Conservation (phyloP, 139 green algal genomes). For the Micromonas pusilla region DNA sequence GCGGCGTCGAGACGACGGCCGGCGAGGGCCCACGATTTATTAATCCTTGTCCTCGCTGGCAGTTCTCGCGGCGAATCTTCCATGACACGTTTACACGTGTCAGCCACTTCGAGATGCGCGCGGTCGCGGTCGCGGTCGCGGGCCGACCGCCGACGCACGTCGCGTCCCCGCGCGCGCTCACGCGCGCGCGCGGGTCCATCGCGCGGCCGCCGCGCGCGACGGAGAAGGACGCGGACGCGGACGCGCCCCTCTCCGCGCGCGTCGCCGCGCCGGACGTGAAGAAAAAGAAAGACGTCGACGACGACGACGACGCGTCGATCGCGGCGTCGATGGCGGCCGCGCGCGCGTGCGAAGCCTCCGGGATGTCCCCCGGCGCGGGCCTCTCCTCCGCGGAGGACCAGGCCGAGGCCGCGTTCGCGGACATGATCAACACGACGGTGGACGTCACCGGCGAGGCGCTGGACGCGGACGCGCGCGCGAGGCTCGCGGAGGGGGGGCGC, state of each 20-base stretch:
- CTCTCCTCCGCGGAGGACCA: conserved; percentile 19
- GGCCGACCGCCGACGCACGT: too few relatives aligned
- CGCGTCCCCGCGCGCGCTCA: too few relatives aligned
- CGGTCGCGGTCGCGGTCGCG: too few relatives aligned
- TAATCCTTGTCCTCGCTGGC: too few relatives aligned
- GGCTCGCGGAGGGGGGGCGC: conserved; percentile 1
- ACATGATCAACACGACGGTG: conserved; percentile 26
- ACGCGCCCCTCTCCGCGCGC: neutral
- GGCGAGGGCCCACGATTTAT: too few relatives aligned
- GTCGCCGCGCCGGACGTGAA: neutral
- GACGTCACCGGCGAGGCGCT: neutral
- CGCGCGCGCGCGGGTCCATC: too few relatives aligned
- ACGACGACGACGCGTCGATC: neutral
- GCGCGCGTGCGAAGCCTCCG: neutral
- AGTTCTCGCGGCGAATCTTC: too few relatives aligned
- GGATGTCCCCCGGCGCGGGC: conserved; percentile 12
- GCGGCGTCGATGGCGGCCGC: neutral
- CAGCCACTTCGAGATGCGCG: too few relatives aligned
- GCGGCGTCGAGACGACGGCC: too few relatives aligned
- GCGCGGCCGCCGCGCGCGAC: neutral
- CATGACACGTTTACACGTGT: too few relatives aligned
- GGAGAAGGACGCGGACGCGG: neutral
- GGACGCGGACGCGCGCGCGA: neutral
- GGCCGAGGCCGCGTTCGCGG: conserved; percentile 27
- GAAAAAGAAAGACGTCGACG: neutral